Evolutionary conservation across 106 monocot genomes (phyloP).

Genomic region (Allium fistulosum): DNA sequence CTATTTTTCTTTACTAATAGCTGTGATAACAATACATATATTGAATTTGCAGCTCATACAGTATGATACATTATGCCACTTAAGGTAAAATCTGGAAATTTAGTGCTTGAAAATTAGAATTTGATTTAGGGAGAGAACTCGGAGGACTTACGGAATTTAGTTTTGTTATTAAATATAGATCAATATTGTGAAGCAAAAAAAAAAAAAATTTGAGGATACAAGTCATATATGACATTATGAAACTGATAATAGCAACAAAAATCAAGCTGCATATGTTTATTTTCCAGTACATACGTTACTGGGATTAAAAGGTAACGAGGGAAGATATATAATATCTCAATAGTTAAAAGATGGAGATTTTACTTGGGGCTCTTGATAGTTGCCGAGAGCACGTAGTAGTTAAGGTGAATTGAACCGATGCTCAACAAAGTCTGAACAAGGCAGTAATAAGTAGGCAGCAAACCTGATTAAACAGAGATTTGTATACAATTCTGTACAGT

Average conservation of each 20-base stretch:
- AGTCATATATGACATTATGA: too few relatives aligned
- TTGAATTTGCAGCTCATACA: not conserved
- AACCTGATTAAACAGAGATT: too few relatives aligned
- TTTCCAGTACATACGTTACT: constrained; percentile 43
- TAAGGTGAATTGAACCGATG: too few relatives aligned
- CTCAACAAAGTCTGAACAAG: too few relatives aligned
- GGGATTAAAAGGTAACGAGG: constrained; percentile 27
- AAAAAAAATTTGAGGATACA: too few relatives aligned
- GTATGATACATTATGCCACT: constrained; percentile 3
- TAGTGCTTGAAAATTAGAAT: constrained; percentile 53
- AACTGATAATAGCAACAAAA: not conserved
- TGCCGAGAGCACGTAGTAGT: too few relatives aligned
- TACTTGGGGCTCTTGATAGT: too few relatives aligned
- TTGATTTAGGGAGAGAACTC: constrained; percentile 51
- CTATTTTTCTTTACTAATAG: not conserved
- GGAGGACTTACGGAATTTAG: constrained; percentile 50
- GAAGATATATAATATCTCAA: constrained; percentile 19
- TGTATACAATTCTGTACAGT: too few relatives aligned
- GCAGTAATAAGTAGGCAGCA: too few relatives aligned
- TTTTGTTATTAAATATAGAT: too few relatives aligned
- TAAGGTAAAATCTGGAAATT: constrained; percentile 58
- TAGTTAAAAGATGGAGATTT: constrained; percentile 30
- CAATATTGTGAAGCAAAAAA: too few relatives aligned
- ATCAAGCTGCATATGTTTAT: too few relatives aligned
- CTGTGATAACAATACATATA: not conserved